Base-by-base conservation (phyloP, 345 rosid species). In the Salix arbutifolia region DNA sequence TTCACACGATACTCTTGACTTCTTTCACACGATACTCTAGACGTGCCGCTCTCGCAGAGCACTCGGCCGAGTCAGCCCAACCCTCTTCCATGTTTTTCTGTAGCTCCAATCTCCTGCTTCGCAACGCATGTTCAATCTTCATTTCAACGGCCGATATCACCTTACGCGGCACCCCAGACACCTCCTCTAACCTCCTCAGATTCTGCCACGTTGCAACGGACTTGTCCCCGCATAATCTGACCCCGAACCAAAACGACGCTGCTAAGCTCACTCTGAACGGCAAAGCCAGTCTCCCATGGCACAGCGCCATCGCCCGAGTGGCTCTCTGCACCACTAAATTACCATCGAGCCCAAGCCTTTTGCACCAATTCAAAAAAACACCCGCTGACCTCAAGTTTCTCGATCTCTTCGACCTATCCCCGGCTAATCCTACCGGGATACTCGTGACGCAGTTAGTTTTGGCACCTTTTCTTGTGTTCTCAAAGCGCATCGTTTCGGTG, bases 61-160 rank as follows among this genome's bases (percentile, higher is more conserved):
- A 83, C 80, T 88, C 91, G 1, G 80, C 89, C 85, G 83, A 83
- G 80, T 88, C 91, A 2, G 81, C 91, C 85, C 83, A 88, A 1
- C 91, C 89, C 35, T 88, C 91, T 67, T 83, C 77, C 76, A 66
- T 12, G 42, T 69, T 74, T 25, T 0, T 26, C 21, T 66, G 77
- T 28, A 25, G 74, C 33, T 25, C 37, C 8, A 61, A 7, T 50
- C 69, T 74, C 61, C 71, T 30, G 33, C 17, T 76, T 37, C 78
- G 50, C 64, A 73, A 42, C 25, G 8, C 64, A 38, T 77, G 83
- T n/a, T 85, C 81, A 8, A 83, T 61, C 79, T 56, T 83, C 42
- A 26, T 46, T 69, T 83, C 87, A 21, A 84, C 75, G 17, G 80
- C 83, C 72, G 77, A 58, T 71, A 88, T 88, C 74, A 86, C 67